Evolutionary conservation across 1,284 basidiomycete genomes (phyloP).

Genomic region (Takashimella tepidaria): DNA sequence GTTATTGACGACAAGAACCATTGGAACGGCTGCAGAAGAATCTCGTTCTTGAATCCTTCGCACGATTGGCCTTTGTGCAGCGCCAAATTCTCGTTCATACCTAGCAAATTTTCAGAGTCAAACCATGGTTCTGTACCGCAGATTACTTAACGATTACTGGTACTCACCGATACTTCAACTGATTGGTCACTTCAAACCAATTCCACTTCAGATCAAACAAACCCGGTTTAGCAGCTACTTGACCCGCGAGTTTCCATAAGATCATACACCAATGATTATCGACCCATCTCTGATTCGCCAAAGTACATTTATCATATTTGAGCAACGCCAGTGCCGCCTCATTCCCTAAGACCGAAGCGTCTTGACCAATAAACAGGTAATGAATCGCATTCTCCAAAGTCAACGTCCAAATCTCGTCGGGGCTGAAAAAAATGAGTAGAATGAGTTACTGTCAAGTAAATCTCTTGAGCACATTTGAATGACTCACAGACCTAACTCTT

Average conservation of each 20-base stretch:
- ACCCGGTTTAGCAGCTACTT: constrained; percentile 66
- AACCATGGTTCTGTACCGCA: background rate
- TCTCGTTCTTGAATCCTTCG: constrained; percentile 60
- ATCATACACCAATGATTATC: constrained; percentile 86
- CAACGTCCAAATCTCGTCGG: constrained; percentile 57
- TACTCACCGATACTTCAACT: constrained; percentile 76
- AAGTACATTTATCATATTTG: constrained; percentile 24
- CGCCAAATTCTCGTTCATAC: constrained; percentile 83
- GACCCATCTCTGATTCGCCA: constrained; percentile 60
- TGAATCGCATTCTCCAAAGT: constrained; percentile 57
- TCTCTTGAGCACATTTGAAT: background rate
- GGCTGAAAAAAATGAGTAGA: constrained; percentile 33
- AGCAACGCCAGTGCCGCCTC: constrained; percentile 25
- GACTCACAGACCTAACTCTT: constrained; percentile 60
- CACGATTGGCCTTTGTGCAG: constrained; percentile 71
- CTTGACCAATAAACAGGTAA: constrained; percentile 58
- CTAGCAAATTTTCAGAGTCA: constrained; percentile 50
- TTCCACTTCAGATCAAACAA: constrained; percentile 63
- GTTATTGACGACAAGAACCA: constrained; percentile 77
- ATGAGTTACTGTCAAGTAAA: background rate
- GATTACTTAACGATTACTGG: background rate
- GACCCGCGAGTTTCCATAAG: constrained; percentile 89
- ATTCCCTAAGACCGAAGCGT: constrained; percentile 20
- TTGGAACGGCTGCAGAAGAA: constrained; percentile 56
- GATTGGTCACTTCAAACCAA: constrained; percentile 70